A percentile compares a stretch with the other conserved stretches of the same genome.
Conservation (phyloP, 2,329 filamentous ascomycete species). For the Basipetospora chlamydospora region DNA sequence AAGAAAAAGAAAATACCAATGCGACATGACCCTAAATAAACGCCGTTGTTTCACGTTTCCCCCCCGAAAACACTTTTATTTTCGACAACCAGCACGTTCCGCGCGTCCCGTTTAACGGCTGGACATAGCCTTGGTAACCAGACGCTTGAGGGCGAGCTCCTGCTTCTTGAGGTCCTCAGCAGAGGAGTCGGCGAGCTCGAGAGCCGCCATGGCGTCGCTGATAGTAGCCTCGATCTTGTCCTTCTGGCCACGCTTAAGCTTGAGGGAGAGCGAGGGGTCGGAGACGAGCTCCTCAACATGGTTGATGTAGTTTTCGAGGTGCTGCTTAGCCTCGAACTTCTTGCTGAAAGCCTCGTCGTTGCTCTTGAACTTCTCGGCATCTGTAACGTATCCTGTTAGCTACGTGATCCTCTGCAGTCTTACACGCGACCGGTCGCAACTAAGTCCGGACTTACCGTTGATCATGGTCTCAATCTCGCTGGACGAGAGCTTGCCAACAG, state of each 20-base stretch:
- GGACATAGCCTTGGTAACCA: constrained; percentile 97
- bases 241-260: constrained; percentile 98
- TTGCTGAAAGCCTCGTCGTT: constrained; percentile 98
- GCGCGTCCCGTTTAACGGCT: constrained; percentile 50
- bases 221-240: constrained; percentile 98
- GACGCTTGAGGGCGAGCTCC: constrained; percentile 92
- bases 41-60: constrained; percentile 8
- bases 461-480: constrained; percentile 98
- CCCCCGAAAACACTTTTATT: too few relatives aligned
- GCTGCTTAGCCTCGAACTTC: constrained; percentile 97
- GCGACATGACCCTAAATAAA: neutral
- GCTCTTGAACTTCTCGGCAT: constrained; percentile 97
- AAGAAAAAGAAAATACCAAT: neutral
- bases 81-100: too few relatives aligned
- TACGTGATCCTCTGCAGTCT: too few relatives aligned
- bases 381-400: constrained; percentile 19
- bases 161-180: constrained; percentile 99
- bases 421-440: too few relatives aligned
- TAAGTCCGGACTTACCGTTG: constrained; percentile 39
- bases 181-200: constrained; percentile 83
- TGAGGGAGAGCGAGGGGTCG: constrained; percentile 87
- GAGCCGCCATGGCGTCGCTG: constrained; percentile 91
- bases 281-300: constrained; percentile 98
- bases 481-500: constrained; percentile 92
- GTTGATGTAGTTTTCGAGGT: constrained; percentile 97